phyloP scores from a whole-genome alignment of 768 basidiomycete genomes.

The Leccinum boreale region DNA sequence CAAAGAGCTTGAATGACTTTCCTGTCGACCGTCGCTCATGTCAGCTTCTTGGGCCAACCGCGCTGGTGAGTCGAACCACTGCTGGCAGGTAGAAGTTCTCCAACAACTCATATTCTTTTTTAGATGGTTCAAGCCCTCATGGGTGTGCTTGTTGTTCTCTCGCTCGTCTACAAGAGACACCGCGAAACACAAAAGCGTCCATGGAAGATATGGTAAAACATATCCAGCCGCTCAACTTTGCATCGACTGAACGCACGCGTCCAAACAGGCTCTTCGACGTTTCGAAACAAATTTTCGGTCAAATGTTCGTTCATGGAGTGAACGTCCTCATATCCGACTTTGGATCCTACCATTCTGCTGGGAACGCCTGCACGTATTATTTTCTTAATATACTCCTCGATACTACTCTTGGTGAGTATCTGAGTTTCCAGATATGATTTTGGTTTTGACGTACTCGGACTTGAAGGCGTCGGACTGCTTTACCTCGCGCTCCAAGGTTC shows the following conservation, averaged over 20 bases:
- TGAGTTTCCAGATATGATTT: not conserved
- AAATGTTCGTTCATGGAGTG: conserved; percentile 73
- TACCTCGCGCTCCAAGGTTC: conserved; percentile 67
- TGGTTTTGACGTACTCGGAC: conserved; percentile 5
- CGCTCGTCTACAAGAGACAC: conserved; percentile 85
- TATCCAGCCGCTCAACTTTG: not conserved
- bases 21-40: conserved; percentile 44
- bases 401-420: conserved; percentile 58
- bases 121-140: conserved; percentile 82
- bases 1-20: conserved; percentile 20
- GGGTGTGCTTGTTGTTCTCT: conserved; percentile 88
- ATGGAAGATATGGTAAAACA: conserved; percentile 88
- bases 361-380: conserved; percentile 89
- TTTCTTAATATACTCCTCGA: conserved; percentile 93
- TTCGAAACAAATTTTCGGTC: conserved; percentile 86
- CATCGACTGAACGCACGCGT: conserved; percentile 5
- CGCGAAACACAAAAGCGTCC: conserved; percentile 80
- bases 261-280: conserved; percentile 81
- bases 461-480: conserved; percentile 72
- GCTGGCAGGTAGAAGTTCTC: not conserved
- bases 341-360: conserved; percentile 61
- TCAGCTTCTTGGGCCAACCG: conserved; percentile 46
- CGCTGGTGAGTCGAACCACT: conserved; percentile 33
- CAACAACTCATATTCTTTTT: not conserved
- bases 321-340: conserved; percentile 80